These are phyloP conservation scores for Fistulina hepatica DNA, from an alignment of 1,284 basidiomycete species.

Conservation along the genomic window DNA sequence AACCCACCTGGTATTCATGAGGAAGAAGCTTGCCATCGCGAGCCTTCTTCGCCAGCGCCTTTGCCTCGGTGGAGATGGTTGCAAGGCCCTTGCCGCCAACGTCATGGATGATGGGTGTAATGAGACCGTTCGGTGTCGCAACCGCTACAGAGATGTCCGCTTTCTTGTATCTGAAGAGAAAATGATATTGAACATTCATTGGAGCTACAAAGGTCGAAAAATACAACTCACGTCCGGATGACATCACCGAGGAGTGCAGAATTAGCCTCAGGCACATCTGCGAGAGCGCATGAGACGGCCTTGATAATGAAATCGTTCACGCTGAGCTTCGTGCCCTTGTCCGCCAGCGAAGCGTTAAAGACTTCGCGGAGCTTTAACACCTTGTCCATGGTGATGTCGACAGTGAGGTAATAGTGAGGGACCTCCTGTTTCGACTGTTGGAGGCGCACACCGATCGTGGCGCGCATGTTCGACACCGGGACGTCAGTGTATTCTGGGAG, in stretches of 20 bases:
- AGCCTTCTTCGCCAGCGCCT: conserved; percentile 88
- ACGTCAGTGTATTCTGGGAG: conserved; percentile 83
- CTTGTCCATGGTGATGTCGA: conserved; percentile 96
- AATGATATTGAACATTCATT: conserved; percentile 7
- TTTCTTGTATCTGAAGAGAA: conserved; percentile 70
- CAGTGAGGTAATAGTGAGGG: conserved; percentile 97
- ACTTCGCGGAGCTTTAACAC: conserved; percentile 89
- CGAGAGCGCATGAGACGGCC: conserved; percentile 82
- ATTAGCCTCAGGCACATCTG: conserved; percentile 96
- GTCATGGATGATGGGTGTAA: conserved; percentile 96
- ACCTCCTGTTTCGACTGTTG: conserved; percentile 88
- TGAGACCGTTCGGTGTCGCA: conserved; percentile 90
- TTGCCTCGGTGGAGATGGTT: conserved; percentile 86
- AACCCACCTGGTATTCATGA: conserved; percentile 81
- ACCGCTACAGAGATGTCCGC: conserved; percentile 97
- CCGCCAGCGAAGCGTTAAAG: conserved; percentile 84
- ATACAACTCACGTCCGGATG: conserved; percentile 82
- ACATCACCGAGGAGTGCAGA: conserved; percentile 95
- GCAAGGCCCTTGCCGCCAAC: conserved; percentile 88
- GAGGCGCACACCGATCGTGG: conserved; percentile 84
- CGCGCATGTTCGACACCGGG: conserved; percentile 93
- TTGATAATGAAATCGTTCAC: conserved; percentile 99
- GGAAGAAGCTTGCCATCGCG: conserved; percentile 95
- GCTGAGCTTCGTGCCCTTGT: conserved; percentile 82
- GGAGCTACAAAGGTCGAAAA: background rate